phyloP scores from a whole-genome alignment of 2,329 filamentous ascomycete species.

The Colletotrichum eleusines region DNA sequence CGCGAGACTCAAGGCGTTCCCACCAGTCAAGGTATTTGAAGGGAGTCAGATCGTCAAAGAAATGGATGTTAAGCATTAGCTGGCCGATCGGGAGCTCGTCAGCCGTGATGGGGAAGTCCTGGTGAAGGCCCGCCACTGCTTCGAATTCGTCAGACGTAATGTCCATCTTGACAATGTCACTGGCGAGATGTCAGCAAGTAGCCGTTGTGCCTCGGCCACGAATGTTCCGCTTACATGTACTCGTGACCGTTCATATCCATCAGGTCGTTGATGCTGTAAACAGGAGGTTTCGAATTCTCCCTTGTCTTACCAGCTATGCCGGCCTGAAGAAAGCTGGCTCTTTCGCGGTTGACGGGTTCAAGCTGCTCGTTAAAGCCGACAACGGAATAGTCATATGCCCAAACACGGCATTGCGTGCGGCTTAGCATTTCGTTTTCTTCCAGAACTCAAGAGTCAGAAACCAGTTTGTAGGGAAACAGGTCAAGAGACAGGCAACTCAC shows the following conservation, averaged over 20 bases:
- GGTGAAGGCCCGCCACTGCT: slow-evolving; percentile 46
- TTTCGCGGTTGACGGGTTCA: slow-evolving; percentile 40
- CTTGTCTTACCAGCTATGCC: slow-evolving; percentile 50
- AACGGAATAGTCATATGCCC: slow-evolving; percentile 55
- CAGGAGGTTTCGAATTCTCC: slow-evolving; percentile 45
- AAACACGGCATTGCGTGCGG: slow-evolving; percentile 54
- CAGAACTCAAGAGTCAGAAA: not conserved
- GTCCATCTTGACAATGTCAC: slow-evolving; percentile 57
- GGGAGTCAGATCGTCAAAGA: slow-evolving; percentile 33
- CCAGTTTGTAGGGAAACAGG: not conserved
- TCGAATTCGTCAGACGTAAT: slow-evolving; percentile 54
- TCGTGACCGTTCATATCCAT: slow-evolving; percentile 54
- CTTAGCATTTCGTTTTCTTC: slow-evolving; percentile 52
- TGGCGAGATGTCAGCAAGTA: slow-evolving; percentile 35
- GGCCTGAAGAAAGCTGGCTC: slow-evolving; percentile 51
- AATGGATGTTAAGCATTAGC: slow-evolving; percentile 44
- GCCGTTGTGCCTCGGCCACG: not conserved
- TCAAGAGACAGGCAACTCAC: slow-evolving; percentile 30
- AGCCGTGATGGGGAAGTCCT: slow-evolving; percentile 42
- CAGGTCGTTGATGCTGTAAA: slow-evolving; percentile 52
- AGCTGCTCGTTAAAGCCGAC: slow-evolving; percentile 50
- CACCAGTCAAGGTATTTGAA: slow-evolving; percentile 44
- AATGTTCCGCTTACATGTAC: slow-evolving; percentile 47
- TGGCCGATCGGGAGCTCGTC: slow-evolving; percentile 43
- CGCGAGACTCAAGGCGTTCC: slow-evolving; percentile 44